Evolutionary conservation across 148 eudicot species (phyloP).

Genomic region (Camellia japonica): DNA sequence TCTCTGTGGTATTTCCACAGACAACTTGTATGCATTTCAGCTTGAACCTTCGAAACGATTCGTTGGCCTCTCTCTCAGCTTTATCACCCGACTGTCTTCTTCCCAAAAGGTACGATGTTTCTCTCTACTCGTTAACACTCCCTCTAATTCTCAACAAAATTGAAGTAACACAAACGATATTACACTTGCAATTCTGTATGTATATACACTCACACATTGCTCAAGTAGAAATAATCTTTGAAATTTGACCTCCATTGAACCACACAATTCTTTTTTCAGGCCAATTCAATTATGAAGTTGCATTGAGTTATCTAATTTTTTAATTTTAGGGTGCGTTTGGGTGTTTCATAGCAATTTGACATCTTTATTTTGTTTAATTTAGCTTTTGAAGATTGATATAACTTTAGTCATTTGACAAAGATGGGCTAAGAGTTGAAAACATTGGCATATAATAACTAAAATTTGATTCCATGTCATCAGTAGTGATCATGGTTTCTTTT

Average conservation of each 20-base stretch:
- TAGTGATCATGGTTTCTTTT: no score
- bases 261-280: not conserved
- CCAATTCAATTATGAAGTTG: not conserved
- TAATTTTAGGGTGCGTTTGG: not conserved
- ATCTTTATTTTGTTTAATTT: not conserved
- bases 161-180: not conserved
- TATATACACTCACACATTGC: not conserved
- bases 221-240: not conserved
- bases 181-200: not conserved
- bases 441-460: not conserved
- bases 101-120: conserved; percentile 24
- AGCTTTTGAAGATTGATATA: not conserved
- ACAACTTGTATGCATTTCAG: conserved; percentile 12
- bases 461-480: not conserved
- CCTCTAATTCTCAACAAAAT: not conserved
- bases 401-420: not conserved
- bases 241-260: not conserved
- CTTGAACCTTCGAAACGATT: conserved; percentile 7
- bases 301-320: not conserved
- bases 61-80: conserved; percentile 28
- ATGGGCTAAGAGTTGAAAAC: not conserved
- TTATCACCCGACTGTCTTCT: conserved; percentile 27
- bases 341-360: not conserved
- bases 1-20: conserved; percentile 19
- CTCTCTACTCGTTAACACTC: not conserved